Base-by-base conservation (phyloP, 2,329 filamentous ascomycete species). In the Paracamarosporium sp. region DNA sequence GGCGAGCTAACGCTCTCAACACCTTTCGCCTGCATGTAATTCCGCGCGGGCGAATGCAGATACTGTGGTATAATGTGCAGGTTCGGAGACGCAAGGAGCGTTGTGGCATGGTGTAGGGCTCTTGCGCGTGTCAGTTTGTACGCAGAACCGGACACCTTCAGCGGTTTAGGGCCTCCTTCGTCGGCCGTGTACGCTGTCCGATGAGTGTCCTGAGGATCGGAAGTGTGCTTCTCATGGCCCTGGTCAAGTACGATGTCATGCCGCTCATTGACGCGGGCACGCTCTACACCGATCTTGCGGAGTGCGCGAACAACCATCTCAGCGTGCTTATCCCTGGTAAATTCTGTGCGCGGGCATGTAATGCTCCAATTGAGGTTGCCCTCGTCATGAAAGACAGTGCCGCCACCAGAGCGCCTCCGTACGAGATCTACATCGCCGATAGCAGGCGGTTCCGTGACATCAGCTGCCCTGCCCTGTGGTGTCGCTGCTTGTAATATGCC, bases 351-450 rank as follows among this genome's bases (percentile, higher is more conserved):
- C 1, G 93, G 93, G 62, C 89, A 92, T 47, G 96, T 96, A 53
- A 98, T 92, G 72, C 90, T 91, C 83, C 93, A 99, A 78, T 99
- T 99, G 65, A 97, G 85, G 74, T 99, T 99, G 53, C 94, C 94
- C 40, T 83, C 78, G 75, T 98, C 95, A 76, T 99, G 95, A 73
- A 96, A 98, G 50, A 99, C 95, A 1, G 95, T 88, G 44, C 95
- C 95, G 47, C 95, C 95, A 27, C 95, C 95, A 22, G 90, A 93
- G 50, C 94, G 87, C 17, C 95, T 86, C 12, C 95, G 88, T 5
- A 99, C 91, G 12, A 97, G 86, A 56, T 85, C 78, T 2, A 86
- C 79, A 13, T 76, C 62, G 44, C 76, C 79, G 36, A 80, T 72
- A 9, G 63, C 69, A n/a, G 75, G 73, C 22, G 76, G 73, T 55